Evolutionary conservation across 495 filamentous ascomycete genomes (phyloP).

Genomic region (Penicillium salamii): DNA sequence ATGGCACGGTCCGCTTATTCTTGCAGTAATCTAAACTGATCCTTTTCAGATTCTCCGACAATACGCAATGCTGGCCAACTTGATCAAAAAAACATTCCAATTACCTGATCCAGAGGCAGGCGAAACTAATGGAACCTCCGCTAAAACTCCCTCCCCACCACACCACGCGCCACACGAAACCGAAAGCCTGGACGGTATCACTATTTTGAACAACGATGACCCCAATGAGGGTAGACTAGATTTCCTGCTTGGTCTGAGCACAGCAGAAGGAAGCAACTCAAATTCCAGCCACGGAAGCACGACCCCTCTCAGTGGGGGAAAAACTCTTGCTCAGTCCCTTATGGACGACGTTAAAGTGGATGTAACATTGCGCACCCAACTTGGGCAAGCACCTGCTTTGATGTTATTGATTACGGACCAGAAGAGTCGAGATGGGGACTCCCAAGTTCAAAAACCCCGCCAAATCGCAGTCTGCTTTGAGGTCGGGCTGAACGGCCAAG

Average conservation of each 20-base stretch:
- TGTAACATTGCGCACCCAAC: slow-evolving; percentile 43
- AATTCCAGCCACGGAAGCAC: not conserved
- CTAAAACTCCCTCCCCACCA: not conserved
- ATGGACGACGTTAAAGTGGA: slow-evolving; percentile 39
- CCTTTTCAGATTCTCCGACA: slow-evolving; percentile 58
- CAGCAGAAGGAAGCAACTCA: not conserved
- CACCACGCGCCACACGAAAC: slow-evolving; percentile 3
- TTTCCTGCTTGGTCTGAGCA: slow-evolving; percentile 21
- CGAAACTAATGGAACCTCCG: not conserved
- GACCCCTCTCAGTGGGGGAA: not conserved
- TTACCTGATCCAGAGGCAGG: slow-evolving; percentile 17
- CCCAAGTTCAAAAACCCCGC: slow-evolving; percentile 3
- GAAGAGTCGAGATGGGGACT: slow-evolving; percentile 15
- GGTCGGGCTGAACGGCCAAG: slow-evolving; percentile 59
- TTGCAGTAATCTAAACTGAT: slow-evolving; percentile 5
- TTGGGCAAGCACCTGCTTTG: slow-evolving; percentile 42
- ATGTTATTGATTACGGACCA: slow-evolving; percentile 41
- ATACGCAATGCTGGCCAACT: slow-evolving; percentile 63
- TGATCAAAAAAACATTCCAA: slow-evolving; percentile 62
- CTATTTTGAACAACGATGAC: slow-evolving; percentile 41
- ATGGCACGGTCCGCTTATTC: slow-evolving; percentile 9
- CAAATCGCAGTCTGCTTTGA: slow-evolving; percentile 49
- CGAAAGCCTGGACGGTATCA: slow-evolving; percentile 15
- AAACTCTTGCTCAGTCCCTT: not conserved
- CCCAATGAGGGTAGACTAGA: slow-evolving; percentile 37